Base-by-base conservation (phyloP, 495 filamentous ascomycete species). In the Penicillium psychrofluorescens region DNA sequence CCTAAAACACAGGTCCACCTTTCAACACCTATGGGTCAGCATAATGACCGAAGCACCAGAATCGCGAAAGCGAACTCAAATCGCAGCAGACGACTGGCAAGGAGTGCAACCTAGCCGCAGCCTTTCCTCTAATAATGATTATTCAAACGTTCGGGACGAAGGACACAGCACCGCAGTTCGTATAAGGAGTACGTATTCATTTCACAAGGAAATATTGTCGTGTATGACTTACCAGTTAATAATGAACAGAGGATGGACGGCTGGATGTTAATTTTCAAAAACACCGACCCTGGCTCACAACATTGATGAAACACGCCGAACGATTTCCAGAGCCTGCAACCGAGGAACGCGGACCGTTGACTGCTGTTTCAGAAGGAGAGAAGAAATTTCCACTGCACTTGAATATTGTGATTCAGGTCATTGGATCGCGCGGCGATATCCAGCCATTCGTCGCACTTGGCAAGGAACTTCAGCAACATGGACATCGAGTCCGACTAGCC, bases 361-460 rank as follows among this genome's bases (percentile, higher is more conserved):
- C 29, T 22, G 35, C 84, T 1, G 77, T 78, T 31, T 81, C 80
- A 35, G 59, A 61, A 40, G 73, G 75, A 0, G 79, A 22, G 22
- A 22, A 74, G 7, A 72, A 81, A 54, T 70, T 65, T n/a, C 78
- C 77, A 10, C 44, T 73, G 38, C 49, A 57, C 30, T 64, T 87
- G 35, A 88, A 90, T 59, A 76, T 89, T 41, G 85, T 89, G 29
- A 87, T 90, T 51, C 85, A 88, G 55, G 80, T 90, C 8, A 80
- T 90, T 33, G 87, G 85, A 11, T 84, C 80, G 2, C 77, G 85
- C 15, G 86, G 85, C n/a, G 85, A 89, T 53, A 82, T 85, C 0
- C 85, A 90, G 56, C 84, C 85, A 5, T 90, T 89, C 47, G 59
- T 90, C 31, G 77, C 81, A 9, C 59, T 88, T 7, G 85, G 83